Percentiles rank a stretch among this genome's conserved stretches.
Evolutionary conservation across 768 basidiomycete species (phyloP).

Genomic region (Gymnopilus junonius): DNA sequence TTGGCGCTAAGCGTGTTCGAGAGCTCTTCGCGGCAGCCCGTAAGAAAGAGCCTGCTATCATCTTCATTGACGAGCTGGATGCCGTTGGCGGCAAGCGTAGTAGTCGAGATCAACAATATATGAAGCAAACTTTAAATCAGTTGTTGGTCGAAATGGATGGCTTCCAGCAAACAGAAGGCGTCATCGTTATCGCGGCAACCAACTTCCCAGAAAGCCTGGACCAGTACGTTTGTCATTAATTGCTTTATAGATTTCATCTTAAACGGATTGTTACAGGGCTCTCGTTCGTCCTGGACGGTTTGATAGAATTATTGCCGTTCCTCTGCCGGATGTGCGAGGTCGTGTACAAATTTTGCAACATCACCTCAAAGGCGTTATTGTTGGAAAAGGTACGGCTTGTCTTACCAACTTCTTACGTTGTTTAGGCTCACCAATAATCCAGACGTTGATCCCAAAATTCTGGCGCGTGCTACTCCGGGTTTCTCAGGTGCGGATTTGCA

Average conservation of each 20-base stretch:
- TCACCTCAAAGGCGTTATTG: conserved; percentile 83
- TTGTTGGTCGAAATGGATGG: conserved; percentile 97
- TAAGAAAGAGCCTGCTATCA: conserved; percentile 95
- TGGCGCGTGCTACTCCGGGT: conserved; percentile 94
- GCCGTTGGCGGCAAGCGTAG: conserved; percentile 91
- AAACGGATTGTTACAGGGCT: conserved; percentile 56
- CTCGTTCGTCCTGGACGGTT: conserved; percentile 96
- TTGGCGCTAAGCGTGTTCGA: conserved; percentile 93
- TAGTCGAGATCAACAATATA: conserved; percentile 82
- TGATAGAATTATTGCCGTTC: conserved; percentile 90
- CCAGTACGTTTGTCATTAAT: conserved; percentile 54
- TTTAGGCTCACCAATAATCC: conserved; percentile 17
- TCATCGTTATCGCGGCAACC: conserved; percentile 96
- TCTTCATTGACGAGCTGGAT: conserved; percentile 97
- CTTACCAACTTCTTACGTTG: conserved; percentile 4
- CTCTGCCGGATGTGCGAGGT: conserved; percentile 93
- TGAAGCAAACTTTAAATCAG: conserved; percentile 96
- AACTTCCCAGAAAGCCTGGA: conserved; percentile 97
- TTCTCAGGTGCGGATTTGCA: conserved; percentile 98
- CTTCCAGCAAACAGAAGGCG: conserved; percentile 90
- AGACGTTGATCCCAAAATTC: conserved; percentile 85
- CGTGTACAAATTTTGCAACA: conserved; percentile 92
- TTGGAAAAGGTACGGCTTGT: conserved; percentile 51
- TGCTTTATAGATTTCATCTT: conserved; percentile 9
- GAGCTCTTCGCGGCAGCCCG: conserved; percentile 94